Evolutionary conservation across 805 yeast species (phyloP), one percentile per base, ranked within the genome.

Genomic region (Wickerhamiella brachini): DNA sequence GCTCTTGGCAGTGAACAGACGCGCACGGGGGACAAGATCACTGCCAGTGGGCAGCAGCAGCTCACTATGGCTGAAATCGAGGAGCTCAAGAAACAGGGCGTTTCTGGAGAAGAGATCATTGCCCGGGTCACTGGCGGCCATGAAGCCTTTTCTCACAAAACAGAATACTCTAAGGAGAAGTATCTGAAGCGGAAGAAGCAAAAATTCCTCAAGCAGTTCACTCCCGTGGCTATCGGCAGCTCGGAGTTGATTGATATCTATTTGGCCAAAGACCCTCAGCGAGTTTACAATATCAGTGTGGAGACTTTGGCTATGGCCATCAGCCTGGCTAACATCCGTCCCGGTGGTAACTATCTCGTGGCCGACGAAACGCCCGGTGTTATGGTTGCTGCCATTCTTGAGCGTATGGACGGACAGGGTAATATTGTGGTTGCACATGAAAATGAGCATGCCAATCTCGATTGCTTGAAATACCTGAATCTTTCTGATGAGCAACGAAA

Each of bases 361-460:
- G 73, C 87, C 50, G 99, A 93, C 62, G 98, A 93, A 62, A 83
- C 95, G n/a, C 89, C 95, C 31, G 96, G 97, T 6, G 73, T 90
- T n/a, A 63, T 93, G 0, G 77, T 85, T 5, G 85, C 85, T 54
- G 86, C 95, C 3, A 72, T 93, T 74, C 63, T 93, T 67, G 99
- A 93, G 64, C 74, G 97, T 62, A 85, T 94, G 90, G 80, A 79
- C 54, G 78, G 78, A 4, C 65, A 62, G 1, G 95, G 95, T 13
- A 69, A 78, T 49, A 78, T 93, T 44, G 73, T 86, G 2, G 74
- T 86, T 20, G 71, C 81, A 1, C 97, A 93, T 67, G 98, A 93
- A 63, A 87, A 87, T 65, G 98, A 93, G 65, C 97, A 90, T 62
- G 81, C 95, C 2, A 89, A 89, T 62, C 68, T 81, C 24, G 83